Evolutionary conservation across 305 asterid genomes (phyloP), one percentile per base, ranked within the genome.

Genomic region (Ilex paraguariensis): DNA sequence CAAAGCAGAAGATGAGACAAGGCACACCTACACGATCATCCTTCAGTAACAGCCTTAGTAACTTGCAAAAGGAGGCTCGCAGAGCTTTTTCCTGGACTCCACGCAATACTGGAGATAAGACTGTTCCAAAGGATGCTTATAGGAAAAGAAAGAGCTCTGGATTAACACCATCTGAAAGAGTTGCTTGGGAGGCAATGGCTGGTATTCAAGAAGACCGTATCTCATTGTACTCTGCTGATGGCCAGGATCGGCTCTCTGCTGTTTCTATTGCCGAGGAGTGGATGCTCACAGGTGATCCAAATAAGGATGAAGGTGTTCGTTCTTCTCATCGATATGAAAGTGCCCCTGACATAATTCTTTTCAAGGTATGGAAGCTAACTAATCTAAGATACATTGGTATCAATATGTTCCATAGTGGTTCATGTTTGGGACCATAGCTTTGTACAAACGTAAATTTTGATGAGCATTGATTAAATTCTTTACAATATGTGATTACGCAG

Each of bases 61-160:
- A 90, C 81, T 79, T 90, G 79, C 99, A 90, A 73, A 93, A 90
- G 78, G 98, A 91, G 84, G 98, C 95, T 64, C 95, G 97, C 57
- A 79, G 99, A 81, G 99, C 97, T 73, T 93, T 90, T 84, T 87
- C 97, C 53, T 93, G 99, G 99, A 72, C 91, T 57, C 96, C 97
- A 58, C 96, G 95, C 62, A 80, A 81, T 63, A 49, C 82, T 66
- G 97, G 87, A 72, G 99, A 93, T 54, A 90, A 90, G 79, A 74
- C 82, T 67, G 83, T 86, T 60, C 72, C 87, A 49, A 90, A 83
- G 67, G 99, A 93, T 62, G 82, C 77, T 63, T 82, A 79, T 6
- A 90, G 99, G 82, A 93, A 93, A 83, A 84, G 99, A 74, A 93
- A 93, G 81, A 83, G 85, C 81, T 85, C 99, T 69, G 97, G 95